phyloP scores from a whole-genome alignment of 2,329 filamentous ascomycete genomes.

The Gnomoniopsis sp. region DNA sequence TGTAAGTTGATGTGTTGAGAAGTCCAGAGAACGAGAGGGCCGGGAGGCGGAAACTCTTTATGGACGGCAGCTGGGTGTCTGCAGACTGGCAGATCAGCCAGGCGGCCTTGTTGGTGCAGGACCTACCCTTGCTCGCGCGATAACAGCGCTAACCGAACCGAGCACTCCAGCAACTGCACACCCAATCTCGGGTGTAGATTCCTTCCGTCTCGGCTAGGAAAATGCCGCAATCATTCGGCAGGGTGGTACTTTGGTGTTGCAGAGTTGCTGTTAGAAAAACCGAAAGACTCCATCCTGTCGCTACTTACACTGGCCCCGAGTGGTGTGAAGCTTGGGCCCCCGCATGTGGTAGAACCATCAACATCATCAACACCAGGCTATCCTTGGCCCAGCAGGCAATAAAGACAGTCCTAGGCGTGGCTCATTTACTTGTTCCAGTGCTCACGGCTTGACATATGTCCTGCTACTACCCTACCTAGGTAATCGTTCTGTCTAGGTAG shows the following conservation, averaged over 20 bases:
- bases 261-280: background rate
- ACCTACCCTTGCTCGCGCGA: too few species aligned
- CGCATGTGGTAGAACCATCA: too few species aligned
- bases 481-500: too few species aligned
- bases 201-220: background rate
- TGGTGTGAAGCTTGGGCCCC: too few species aligned
- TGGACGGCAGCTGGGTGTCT: conserved; percentile 56
- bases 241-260: background rate
- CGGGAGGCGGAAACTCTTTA: conserved; percentile 45
- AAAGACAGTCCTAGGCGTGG: too few species aligned
- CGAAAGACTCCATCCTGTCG: background rate
- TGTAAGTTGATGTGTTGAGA: background rate
- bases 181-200: background rate
- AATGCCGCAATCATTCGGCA: background rate
- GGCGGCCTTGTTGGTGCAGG: too few species aligned
- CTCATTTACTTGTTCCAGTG: too few species aligned
- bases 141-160: background rate
- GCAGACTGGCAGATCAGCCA: conserved; percentile 44
- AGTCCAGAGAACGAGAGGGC: conserved; percentile 27
- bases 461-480: too few species aligned
- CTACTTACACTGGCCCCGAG: too few species aligned
- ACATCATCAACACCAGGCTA: too few species aligned
- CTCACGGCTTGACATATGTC: too few species aligned
- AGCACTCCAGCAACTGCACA: background rate
- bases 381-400: too few species aligned